Percentiles rank a stretch among this genome's conserved stretches.
These are phyloP conservation scores for Cornus controversa DNA, from an alignment of 148 eudicot species.

Conservation along the genomic window DNA sequence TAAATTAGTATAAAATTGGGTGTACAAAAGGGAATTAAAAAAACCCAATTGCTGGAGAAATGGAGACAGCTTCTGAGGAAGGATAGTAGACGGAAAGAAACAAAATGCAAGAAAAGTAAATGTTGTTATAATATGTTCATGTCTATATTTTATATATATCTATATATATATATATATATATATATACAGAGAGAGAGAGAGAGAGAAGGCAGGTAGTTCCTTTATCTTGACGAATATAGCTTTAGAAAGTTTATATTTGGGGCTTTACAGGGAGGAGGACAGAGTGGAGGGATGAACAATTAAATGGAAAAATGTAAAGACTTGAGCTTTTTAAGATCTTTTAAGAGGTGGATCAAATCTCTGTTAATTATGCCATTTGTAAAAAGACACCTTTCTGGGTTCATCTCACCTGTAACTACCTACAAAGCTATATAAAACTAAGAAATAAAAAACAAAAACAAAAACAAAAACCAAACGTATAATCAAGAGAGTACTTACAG, in stretches of 20 bases:
- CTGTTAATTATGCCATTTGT: not conserved
- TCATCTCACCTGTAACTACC: slow-evolving; percentile 6
- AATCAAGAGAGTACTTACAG: not conserved
- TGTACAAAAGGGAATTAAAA: slow-evolving; percentile 17
- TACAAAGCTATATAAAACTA: not conserved
- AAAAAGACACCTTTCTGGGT: slow-evolving; percentile 16
- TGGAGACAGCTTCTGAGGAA: slow-evolving; percentile 35
- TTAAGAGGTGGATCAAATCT: slow-evolving; percentile 25
- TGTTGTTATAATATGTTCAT: not conserved
- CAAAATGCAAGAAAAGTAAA: not conserved
- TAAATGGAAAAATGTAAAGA: not conserved
- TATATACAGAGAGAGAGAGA: not conserved
- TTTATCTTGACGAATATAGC: slow-evolving; percentile 22
- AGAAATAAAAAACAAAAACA: not conserved
- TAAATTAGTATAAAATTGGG: slow-evolving; percentile 3
- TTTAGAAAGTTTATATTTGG: slow-evolving; percentile 10
- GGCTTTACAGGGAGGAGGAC: slow-evolving; percentile 43
- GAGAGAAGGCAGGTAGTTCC: slow-evolving; percentile 14
- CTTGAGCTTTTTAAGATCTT: not conserved
- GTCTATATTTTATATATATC: not conserved
- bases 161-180: not conserved
- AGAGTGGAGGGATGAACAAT: slow-evolving; percentile 25
- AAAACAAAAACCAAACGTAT: not conserved
- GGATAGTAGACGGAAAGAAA: slow-evolving; percentile 23
- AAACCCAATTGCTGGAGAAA: slow-evolving; percentile 42